Evolutionary conservation across 2,329 filamentous ascomycete species (phyloP).

Genomic region (Pochonia chlamydosporia): DNA sequence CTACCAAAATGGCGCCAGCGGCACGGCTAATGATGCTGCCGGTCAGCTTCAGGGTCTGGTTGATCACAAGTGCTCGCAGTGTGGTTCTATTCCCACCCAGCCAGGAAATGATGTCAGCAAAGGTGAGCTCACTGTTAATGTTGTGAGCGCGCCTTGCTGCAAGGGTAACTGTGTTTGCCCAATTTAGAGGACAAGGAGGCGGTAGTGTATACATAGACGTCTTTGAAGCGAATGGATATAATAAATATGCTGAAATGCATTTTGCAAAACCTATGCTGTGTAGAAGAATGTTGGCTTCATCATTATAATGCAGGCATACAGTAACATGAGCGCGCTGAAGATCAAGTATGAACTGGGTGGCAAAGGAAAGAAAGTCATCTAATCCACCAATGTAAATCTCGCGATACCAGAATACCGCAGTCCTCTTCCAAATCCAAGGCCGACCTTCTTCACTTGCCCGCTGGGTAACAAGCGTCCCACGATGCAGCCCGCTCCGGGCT

Average conservation of each 20-base stretch:
- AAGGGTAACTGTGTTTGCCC: slow-evolving; percentile 10
- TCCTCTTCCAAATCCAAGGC: not conserved
- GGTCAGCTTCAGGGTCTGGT: slow-evolving; percentile 10
- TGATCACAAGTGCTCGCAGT: slow-evolving; percentile 11
- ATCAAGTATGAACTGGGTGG: too few species aligned
- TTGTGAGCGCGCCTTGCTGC: slow-evolving; percentile 11
- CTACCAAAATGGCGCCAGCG: slow-evolving; percentile 12
- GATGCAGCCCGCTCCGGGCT: not conserved
- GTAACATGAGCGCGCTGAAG: too few species aligned
- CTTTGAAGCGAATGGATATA: too few species aligned
- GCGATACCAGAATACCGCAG: not conserved
- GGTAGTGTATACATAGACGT: too few species aligned
- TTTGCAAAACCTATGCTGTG: too few species aligned
- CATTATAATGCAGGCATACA: too few species aligned
- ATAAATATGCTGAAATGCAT: too few species aligned
- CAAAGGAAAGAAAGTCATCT: not conserved
- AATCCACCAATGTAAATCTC: not conserved
- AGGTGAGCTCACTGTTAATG: slow-evolving; percentile 14
- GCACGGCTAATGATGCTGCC: slow-evolving; percentile 10
- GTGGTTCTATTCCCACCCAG: slow-evolving; percentile 13
- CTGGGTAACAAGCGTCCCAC: not conserved
- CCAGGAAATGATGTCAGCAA: slow-evolving; percentile 13
- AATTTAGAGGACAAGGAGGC: not conserved
- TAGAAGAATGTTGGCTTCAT: too few species aligned
- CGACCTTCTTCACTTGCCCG: not conserved